Base-by-base conservation (phyloP, 2,329 filamentous ascomycete genomes). In the Fusarium ramigenum region DNA sequence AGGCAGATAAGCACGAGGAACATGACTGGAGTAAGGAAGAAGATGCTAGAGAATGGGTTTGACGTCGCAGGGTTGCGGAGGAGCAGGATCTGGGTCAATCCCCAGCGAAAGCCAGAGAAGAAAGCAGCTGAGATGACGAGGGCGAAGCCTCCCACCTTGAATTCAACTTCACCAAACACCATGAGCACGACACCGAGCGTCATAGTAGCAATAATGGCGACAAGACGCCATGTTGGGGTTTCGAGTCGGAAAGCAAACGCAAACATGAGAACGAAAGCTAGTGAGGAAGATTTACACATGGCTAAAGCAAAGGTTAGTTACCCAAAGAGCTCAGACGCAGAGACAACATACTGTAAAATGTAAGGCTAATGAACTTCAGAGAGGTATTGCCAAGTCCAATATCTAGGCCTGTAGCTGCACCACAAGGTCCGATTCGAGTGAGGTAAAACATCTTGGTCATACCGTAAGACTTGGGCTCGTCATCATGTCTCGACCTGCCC, bases 1-100 rank as follows among this genome's bases (percentile, higher is more conserved):
- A 99, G 93, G 64, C 91, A 78, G 58, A 97, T 85, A 36, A 99
- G 87, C 25, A 92, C 92, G 72, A 93, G 49, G 79, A 99, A 99
- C 96, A 99, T 99, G 83, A 98, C 90, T 4, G 96, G 96, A 2
- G 95, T 95, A n/a, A 99, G 90, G 83, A 95, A 98, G 84, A 98
- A 98, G 75, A 99, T 97, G 77, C 93, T 97, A 19, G 94, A 96
- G 82, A 99, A 98, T 0, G 96, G 96, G 79, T 99, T 99, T 49
- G 93, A 94, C 0, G 96, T 99, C 25, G 96, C 95, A 3, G 95
- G 95, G 82, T 98, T 97, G 76, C 95, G 93, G 34, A 98, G 90
- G 11, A 99, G 90, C 8, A 99, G 90, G 68, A 99, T 97, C 80
- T 99, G 96, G 0, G 96, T 98, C n/a, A 99, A 85, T n/a, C 91